Percentiles rank a stretch among this genome's conserved stretches.
Evolutionary conservation across 805 yeast species (phyloP).

Genomic region (Saccharomycopsis microspora): DNA sequence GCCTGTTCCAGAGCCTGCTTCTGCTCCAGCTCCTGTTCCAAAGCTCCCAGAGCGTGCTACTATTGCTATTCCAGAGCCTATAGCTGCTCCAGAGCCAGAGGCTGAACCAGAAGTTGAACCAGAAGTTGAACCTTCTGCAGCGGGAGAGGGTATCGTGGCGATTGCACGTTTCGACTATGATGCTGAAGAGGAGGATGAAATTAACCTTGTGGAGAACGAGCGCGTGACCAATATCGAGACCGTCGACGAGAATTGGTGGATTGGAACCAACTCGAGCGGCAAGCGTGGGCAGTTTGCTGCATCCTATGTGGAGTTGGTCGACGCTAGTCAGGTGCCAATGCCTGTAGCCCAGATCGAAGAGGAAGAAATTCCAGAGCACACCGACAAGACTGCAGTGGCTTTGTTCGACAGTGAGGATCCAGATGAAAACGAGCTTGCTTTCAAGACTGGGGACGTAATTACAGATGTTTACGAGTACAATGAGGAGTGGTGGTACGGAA

Average conservation of each 20-base stretch:
- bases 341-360: slow-evolving; percentile 20
- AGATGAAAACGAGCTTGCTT: slow-evolving; percentile 84
- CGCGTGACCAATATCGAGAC: slow-evolving; percentile 52
- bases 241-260: slow-evolving; percentile 43
- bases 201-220: slow-evolving; percentile 58
- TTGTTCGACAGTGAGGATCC: slow-evolving; percentile 78
- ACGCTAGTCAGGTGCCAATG: slow-evolving; percentile 18
- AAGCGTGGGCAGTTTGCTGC: slow-evolving; percentile 34
- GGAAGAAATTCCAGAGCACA: slow-evolving; percentile 18
- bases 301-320: slow-evolving; percentile 34
- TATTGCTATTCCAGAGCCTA: slow-evolving; percentile 19
- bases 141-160: slow-evolving; percentile 32
- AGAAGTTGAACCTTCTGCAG: slow-evolving; percentile 18
- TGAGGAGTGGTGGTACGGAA: slow-evolving; percentile 97
- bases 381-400: slow-evolving; percentile 44
- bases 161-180: slow-evolving; percentile 73
- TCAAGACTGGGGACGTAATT: slow-evolving; percentile 75
- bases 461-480: slow-evolving; percentile 79
- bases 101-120: slow-evolving; percentile 21
- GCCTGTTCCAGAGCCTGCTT: not conserved
- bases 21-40: slow-evolving; percentile 20
- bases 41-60: slow-evolving; percentile 20
- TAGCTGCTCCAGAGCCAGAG: slow-evolving; percentile 19
- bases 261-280: slow-evolving; percentile 30
- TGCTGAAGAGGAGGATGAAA: slow-evolving; percentile 69